Evolutionary conservation across 352 stramenopile genomes (phyloP).

Genomic region (Globisporangium nunn): DNA sequence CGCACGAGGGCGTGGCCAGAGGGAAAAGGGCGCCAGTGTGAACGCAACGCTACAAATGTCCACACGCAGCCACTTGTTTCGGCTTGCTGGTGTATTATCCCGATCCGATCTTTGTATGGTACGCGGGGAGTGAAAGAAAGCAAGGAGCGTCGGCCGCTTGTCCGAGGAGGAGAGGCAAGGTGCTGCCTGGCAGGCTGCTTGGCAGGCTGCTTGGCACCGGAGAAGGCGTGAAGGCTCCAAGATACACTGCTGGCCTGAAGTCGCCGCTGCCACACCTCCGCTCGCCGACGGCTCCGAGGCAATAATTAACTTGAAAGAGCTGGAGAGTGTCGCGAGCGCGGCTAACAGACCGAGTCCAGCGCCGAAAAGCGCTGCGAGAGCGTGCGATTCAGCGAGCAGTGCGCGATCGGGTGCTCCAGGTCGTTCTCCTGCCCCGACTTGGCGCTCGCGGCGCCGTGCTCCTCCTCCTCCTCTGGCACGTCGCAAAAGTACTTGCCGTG

Average conservation of each 20-base stretch:
- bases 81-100: not conserved
- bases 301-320: not conserved
- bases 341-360: constrained; percentile 72
- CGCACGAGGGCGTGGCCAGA: too few species aligned
- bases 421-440: constrained; percentile 37
- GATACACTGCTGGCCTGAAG: not conserved
- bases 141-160: too few species aligned
- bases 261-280: too few species aligned
- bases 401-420: constrained; percentile 51
- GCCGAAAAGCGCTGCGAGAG: constrained; percentile 69
- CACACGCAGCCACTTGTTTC: not conserved
- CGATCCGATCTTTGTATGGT: not conserved
- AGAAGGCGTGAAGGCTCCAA: not conserved
- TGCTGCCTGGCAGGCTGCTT: too few species aligned
- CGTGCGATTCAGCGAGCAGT: constrained; percentile 71
- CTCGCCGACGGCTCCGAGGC: not conserved
- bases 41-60: not conserved
- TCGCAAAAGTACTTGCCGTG: constrained; percentile 73
- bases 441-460: constrained; percentile 16
- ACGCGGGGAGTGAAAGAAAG: not conserved
- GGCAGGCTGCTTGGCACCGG: too few species aligned
- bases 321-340: not conserved
- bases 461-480: constrained; percentile 17
- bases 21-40: too few species aligned
- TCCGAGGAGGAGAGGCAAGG: too few species aligned